Evolutionary conservation across 2,329 filamentous ascomycete genomes (phyloP), one percentile per base, ranked within the genome.

Genomic region (Metarhizium humberi): DNA sequence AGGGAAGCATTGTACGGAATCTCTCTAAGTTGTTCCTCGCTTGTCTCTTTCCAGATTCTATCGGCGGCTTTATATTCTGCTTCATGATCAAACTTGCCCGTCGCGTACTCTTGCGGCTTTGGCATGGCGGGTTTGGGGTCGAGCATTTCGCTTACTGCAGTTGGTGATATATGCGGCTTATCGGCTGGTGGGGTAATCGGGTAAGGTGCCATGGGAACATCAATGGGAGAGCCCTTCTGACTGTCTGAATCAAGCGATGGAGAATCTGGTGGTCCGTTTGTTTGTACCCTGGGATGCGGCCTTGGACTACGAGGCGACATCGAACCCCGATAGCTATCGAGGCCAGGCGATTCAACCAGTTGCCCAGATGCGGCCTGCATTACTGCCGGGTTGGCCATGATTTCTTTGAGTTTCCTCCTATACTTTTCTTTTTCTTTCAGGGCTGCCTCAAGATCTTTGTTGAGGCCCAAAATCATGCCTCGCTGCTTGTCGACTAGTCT

Each of bases 341-440:
- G 30, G 29, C 57, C 56, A 18, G 59, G 57, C 34, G 18, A 7
- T 8, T 60, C 58, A 16, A 51, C 53, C 20, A 58, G 58, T 53
- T 56, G 58, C 30, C 54, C 53, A n/a, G 64, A 60, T n/a, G 66
- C 63, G 3, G 66, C 59, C 25, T 59, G 63, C 3, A 71, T 63
- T 4, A 69, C 61, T 11, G 71, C 67, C 3, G 71, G 67, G 48
- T 71, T 66, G 0, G 76, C 69, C 64, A 84, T 69, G 8, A 82
- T 71, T 55, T 97, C 92, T 70, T 95, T 96, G 47, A 95, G 69
- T 71, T 94, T 96, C 70, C 87, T 92, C 63, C 89, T 85, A 67
- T 97, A 97, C 63, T 87, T 87, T 61, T 97, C 92, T 71, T 96
- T 96, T 62, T 97, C 94, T 68, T 95, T 95, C 60, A 96, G 71